These are phyloP conservation scores for Solanum rostratum DNA, from an alignment of 257 asterid species.

Conservation along the genomic window DNA sequence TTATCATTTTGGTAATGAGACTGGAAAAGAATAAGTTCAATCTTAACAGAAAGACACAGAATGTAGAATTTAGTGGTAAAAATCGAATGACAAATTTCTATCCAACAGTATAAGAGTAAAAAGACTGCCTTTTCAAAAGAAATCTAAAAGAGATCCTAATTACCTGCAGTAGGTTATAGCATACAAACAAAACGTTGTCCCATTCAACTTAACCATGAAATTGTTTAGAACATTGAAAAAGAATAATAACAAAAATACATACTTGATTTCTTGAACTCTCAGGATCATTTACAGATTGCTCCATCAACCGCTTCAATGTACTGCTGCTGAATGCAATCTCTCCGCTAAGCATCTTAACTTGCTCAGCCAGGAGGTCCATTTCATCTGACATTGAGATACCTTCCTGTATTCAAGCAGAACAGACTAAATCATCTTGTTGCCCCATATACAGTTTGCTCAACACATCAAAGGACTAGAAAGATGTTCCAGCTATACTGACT, in stretches of 20 bases:
- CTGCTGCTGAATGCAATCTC: conserved; percentile 95
- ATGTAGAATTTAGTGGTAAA: not conserved
- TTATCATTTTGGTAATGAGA: not conserved
- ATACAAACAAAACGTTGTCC: not conserved
- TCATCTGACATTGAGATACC: conserved; percentile 78
- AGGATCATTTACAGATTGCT: conserved; percentile 82
- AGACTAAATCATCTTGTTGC: not conserved
- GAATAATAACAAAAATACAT: not conserved
- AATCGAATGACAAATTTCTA: not conserved
- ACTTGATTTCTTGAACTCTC: conserved; percentile 81
- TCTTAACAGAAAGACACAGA: not conserved
- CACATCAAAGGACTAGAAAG: not conserved
- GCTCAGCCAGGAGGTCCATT: conserved; percentile 92
- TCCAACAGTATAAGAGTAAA: not conserved
- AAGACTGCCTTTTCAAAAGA: not conserved
- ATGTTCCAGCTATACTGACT: not conserved
- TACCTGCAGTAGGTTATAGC: not conserved
- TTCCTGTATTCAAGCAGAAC: conserved; percentile 35
- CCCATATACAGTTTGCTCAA: not conserved
- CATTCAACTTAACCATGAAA: not conserved
- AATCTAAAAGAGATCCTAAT: not conserved
- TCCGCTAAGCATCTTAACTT: conserved; percentile 98
- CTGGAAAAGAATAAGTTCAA: not conserved
- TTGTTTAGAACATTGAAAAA: not conserved
- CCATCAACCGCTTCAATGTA: conserved; percentile 81